Evolutionary conservation across 2,329 filamentous ascomycete species (phyloP), one percentile per base, ranked within the genome.

Genomic region (Diaporthe sp.): DNA sequence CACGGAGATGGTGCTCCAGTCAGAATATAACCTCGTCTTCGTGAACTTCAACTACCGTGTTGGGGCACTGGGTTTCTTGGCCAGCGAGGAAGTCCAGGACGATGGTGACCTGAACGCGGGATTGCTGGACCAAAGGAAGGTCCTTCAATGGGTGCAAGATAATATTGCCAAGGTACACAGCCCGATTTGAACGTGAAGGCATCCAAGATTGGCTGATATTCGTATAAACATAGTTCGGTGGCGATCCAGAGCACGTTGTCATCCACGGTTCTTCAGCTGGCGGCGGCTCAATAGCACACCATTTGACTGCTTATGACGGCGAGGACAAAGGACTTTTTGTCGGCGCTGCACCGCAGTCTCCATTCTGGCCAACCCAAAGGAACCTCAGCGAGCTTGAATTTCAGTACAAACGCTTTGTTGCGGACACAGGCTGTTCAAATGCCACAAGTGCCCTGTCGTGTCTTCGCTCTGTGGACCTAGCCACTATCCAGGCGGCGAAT

Each of bases 211-310:
- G 6, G 38, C 38, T 58, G 9, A 70, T 2, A 33, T n/a, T n/a
- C n/a, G 13, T 35, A 7, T 58, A 10, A 5, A 4, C 19, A 4
- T 50, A 86, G 82, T 91, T 92, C 74, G 89, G 91, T 13, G 91
- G 91, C 0, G 87, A 92, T 77, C 88, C 89, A 0, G 78, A 84
- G n/a, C 88, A 89, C 76, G 88, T 92, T 35, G 88, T 91, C 0
- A 87, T 93, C 50, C 88, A 91, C 74, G 90, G 91, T 3, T 86
- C 87, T n/a, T 92, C 89, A 2, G 89, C 91, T 2, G 91, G 91
- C 9, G 90, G 85, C 4, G 90, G 88, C 6, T 90, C 89, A 13
- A 89, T 92, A 0, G 85, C 86, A 6, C 83, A 86, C 75, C 89
- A 90, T 74, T 80, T 90, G 3, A 81, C 85, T 0, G 86, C 87